These are phyloP conservation scores for Rhizopus arrhizus DNA, from an alignment of 371 early-diverging fungal genomes.

Conservation along the genomic window DNA sequence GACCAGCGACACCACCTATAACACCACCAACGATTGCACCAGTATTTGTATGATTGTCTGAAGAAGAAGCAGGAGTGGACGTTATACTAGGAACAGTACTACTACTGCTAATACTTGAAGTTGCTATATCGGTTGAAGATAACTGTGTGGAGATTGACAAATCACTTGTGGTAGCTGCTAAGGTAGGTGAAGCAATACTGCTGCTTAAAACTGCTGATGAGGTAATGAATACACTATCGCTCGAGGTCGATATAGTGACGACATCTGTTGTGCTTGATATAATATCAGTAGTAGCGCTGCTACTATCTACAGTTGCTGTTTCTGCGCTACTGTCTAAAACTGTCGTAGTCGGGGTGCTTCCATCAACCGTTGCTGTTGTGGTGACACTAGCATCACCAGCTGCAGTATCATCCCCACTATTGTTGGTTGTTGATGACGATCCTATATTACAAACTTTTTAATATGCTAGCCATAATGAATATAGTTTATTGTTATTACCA, in stretches of 20 bases:
- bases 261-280: neutral
- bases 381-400: neutral
- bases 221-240: no score
- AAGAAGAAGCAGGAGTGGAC: neutral
- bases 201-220: no score
- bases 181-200: no score
- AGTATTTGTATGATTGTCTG: neutral
- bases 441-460: no score
- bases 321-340: no score
- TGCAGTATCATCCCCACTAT: neutral
- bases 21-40: conserved; percentile 33
- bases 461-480: no score
- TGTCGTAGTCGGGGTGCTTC: neutral
- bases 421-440: neutral
- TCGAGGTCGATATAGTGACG: no score
- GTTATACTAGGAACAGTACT: neutral
- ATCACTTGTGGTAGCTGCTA: no score
- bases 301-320: neutral
- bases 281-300: neutral
- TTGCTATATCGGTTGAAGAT: neutral
- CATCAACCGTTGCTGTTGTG: neutral
- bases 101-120: neutral
- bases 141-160: no score
- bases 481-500: neutral
- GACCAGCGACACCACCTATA: conserved; percentile 24